phyloP scores from a whole-genome alignment of 2,329 filamentous ascomycete species.

The Alternaria atra region DNA sequence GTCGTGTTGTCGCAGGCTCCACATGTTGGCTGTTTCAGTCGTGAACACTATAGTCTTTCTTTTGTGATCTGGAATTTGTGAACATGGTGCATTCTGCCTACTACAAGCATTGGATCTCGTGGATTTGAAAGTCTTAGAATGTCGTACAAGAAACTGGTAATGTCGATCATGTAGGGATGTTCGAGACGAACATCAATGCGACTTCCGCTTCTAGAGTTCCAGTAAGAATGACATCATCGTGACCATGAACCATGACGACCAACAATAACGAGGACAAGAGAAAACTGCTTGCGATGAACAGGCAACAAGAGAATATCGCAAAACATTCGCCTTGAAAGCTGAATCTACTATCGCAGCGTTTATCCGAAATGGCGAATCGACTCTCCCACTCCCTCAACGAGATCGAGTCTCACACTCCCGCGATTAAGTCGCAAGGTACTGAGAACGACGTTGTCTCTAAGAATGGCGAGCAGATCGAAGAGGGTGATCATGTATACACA shows the following conservation, averaged over 20 bases:
- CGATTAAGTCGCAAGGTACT: slow-evolving; percentile 1
- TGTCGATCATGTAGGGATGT: background rate
- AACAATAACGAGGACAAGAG: background rate
- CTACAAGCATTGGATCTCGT: background rate
- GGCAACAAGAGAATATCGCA: background rate
- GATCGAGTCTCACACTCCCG: slow-evolving; percentile 9
- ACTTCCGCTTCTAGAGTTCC: background rate
- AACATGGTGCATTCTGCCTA: background rate
- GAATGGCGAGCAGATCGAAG: slow-evolving; percentile 50
- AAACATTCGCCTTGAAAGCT: background rate
- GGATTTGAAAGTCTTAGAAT: background rate
- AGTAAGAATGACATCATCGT: slow-evolving; percentile 13
- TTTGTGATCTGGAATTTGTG: background rate
- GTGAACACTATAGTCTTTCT: background rate
- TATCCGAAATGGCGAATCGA: slow-evolving; percentile 8
- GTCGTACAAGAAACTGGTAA: background rate
- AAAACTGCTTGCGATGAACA: background rate
- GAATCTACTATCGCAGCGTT: background rate
- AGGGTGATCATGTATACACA: slow-evolving; percentile 55
- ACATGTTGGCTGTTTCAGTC: slow-evolving; percentile 2
- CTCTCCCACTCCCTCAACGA: slow-evolving; percentile 12
- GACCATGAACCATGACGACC: background rate
- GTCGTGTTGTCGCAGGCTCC: background rate
- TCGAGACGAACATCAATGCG: background rate
- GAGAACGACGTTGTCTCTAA: slow-evolving; percentile 42